Evolutionary conservation across 768 basidiomycete genomes (phyloP), one percentile per base, ranked within the genome.

Genomic region (Chalciporus sphaerocephalus): DNA sequence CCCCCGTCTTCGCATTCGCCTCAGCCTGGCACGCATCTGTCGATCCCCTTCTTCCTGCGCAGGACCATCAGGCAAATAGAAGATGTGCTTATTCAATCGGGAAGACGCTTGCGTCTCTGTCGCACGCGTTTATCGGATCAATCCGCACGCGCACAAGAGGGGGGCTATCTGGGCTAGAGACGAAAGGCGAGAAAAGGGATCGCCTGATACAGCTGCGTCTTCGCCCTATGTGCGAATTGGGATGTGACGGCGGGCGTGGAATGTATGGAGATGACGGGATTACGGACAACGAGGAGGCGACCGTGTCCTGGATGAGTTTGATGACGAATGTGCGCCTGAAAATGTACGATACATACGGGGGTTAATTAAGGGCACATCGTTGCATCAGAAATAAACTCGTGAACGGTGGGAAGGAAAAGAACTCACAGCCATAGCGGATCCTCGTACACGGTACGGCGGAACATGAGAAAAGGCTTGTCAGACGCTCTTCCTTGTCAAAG

Each of bases 61-160:
- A 1, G 72, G 70, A 0, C 80, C 80, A 44, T 83, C 82, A 0
- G 67, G 65, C 0, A 80, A 59, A 54, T 83, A 80, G 60, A 82
- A 82, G 35, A 74, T 72, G 30, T 66, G 49, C 48, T 78, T 75
- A 55, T 81, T 81, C 23, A 74, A 51, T 1, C 75, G 69, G 4
- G 78, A 73, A 15, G 73, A 69, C 0, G 56, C 55, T 51, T 84
- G 81, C 1, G 76, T 78, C 12, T 57, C 65, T 0, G 74, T 66
- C 4, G 78, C 70, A 21, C 82, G 78, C 5, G 62, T 52, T 23
- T 74, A 69, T 2, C 81, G 77, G 15, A 84, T 69, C 3, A 55
- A 53, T 46, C 81, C 62, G 52, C 82, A 84, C 0, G 76, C 80
- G 9, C 62, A 63, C 10, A 84, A 62, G 13, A 83, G 63, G 4